Evolutionary conservation across 2,329 filamentous ascomycete genomes (phyloP).

Genomic region (Colletotrichum navitas): DNA sequence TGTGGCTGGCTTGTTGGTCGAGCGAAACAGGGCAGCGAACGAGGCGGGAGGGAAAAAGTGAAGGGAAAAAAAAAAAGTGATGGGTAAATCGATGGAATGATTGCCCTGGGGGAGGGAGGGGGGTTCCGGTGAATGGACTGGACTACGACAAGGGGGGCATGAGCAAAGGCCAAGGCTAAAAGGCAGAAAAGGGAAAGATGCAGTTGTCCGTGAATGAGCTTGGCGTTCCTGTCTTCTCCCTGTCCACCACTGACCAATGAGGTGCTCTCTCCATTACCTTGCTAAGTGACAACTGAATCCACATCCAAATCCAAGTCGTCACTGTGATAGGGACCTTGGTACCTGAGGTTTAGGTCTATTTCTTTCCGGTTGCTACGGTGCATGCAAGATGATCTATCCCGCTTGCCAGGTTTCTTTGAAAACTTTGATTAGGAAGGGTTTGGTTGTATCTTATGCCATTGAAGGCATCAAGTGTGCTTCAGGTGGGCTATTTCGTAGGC

Average conservation of each 20-base stretch:
- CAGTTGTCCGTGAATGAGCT: conserved; percentile 15
- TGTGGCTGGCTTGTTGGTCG: background rate
- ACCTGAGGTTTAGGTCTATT: conserved; percentile 1
- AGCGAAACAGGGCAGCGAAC: background rate
- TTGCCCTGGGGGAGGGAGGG: background rate
- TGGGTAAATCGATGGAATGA: conserved; percentile 14
- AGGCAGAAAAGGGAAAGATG: conserved; percentile 15
- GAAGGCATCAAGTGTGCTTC: background rate
- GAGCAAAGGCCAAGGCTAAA: background rate
- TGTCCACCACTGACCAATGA: conserved; percentile 1
- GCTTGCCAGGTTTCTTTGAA: background rate
- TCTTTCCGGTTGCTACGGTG: background rate
- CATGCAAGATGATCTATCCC: background rate
- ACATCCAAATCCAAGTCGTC: background rate
- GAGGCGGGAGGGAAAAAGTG: background rate
- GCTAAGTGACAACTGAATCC: background rate
- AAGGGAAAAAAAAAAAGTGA: background rate
- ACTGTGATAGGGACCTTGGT: background rate
- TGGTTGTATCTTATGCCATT: too few species aligned
- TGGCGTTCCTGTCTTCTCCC: conserved; percentile 20
- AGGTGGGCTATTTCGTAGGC: background rate
- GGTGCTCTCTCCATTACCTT: background rate
- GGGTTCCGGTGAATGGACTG: background rate
- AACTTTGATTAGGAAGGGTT: background rate
- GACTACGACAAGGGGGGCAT: background rate